Conservation (phyloP, 305 asterid genomes). For the Solanum hybrid region DNA sequence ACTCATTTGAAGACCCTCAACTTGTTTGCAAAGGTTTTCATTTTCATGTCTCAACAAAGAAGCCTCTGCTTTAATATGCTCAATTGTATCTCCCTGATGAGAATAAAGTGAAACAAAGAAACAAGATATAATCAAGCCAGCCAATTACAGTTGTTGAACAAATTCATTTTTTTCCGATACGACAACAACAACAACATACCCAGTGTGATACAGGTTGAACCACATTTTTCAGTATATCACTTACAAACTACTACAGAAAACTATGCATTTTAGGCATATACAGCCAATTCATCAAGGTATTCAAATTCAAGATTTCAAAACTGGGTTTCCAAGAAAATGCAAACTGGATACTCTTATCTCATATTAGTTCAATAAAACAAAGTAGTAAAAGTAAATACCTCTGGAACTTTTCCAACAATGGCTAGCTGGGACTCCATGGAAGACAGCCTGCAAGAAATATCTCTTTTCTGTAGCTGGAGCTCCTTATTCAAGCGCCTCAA, state of each 20-base stretch:
- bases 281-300: neutral
- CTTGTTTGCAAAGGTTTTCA: slow-evolving; percentile 80
- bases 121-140: slow-evolving; percentile 1
- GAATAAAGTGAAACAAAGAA: neutral
- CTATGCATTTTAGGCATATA: neutral
- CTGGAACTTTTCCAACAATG: slow-evolving; percentile 31
- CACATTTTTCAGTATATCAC: neutral
- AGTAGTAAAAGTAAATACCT: slow-evolving; percentile 33
- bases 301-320: neutral
- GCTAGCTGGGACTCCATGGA: slow-evolving; percentile 59
- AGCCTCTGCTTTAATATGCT: slow-evolving; percentile 71
- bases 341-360: neutral
- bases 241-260: neutral
- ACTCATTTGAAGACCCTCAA: slow-evolving; percentile 86
- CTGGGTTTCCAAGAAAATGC: neutral
- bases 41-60: slow-evolving; percentile 60
- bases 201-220: neutral
- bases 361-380: neutral
- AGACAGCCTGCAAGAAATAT: slow-evolving; percentile 58
- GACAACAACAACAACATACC: neutral
- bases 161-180: neutral
- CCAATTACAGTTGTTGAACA: neutral
- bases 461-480: slow-evolving; percentile 87
- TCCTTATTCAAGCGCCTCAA: slow-evolving; percentile 85
- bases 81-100: slow-evolving; percentile 45